Conservation (phyloP, 495 filamentous ascomycete genomes). For the Corynascus novoguineensis region DNA sequence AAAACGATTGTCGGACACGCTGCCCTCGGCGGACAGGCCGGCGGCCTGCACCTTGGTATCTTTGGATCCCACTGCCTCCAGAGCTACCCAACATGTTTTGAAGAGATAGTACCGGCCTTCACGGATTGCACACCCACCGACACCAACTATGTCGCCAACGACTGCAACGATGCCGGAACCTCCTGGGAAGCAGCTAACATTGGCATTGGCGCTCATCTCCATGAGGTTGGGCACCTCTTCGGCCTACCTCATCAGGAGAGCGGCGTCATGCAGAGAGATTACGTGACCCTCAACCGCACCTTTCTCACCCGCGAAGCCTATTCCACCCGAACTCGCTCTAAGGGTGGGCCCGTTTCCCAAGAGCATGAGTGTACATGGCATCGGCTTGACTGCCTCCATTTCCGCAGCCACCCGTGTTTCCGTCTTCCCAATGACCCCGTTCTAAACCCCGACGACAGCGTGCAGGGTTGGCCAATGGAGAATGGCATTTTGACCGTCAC, state of each 20-base stretch:
- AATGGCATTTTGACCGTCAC: constrained; percentile 74
- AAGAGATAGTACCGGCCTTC: constrained; percentile 82
- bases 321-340: constrained; percentile 75
- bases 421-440: constrained; percentile 68
- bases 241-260: constrained; percentile 82
- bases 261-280: constrained; percentile 85
- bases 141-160: constrained; percentile 73
- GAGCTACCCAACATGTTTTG: constrained; percentile 75
- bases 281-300: constrained; percentile 73
- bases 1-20: constrained; percentile 76
- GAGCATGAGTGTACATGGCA: constrained; percentile 87
- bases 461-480: constrained; percentile 85
- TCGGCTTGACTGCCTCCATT: constrained; percentile 76
- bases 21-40: constrained; percentile 60
- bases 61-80: constrained; percentile 88
- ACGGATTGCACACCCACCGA: constrained; percentile 84
- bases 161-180: constrained; percentile 75
- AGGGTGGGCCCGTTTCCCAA: constrained; percentile 65
- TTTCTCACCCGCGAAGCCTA: constrained; percentile 75
- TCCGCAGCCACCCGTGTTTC: constrained; percentile 89
- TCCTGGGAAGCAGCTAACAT: constrained; percentile 90
- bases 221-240: constrained; percentile 81
- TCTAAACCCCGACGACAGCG: constrained; percentile 63
- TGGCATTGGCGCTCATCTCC: constrained; percentile 86
- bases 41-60: constrained; percentile 72